Conservation (phyloP, 2,329 filamentous ascomycete species). For the Xylariaceae sp. region DNA sequence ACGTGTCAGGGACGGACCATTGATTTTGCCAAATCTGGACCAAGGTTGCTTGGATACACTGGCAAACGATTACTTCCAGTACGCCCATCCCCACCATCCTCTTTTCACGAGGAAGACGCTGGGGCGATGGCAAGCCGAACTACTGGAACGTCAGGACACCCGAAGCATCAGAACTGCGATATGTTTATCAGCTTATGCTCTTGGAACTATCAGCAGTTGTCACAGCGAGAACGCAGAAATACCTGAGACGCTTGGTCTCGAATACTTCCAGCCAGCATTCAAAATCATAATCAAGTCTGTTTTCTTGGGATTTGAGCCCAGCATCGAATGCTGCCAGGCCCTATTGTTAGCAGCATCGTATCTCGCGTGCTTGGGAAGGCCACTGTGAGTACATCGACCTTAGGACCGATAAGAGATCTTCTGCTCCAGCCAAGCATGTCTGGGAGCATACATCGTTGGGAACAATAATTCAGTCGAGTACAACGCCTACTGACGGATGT, state of each 20-base stretch:
- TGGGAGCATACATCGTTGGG: background rate
- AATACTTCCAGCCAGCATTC: constrained; percentile 34
- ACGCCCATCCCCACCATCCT: constrained; percentile 34
- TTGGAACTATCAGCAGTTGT: constrained; percentile 28
- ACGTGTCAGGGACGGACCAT: constrained; percentile 8
- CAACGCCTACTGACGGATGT: constrained; percentile 1
- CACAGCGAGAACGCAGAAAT: constrained; percentile 16
- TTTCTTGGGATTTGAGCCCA: constrained; percentile 32
- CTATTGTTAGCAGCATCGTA: constrained; percentile 36
- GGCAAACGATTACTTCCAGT: constrained; percentile 31
- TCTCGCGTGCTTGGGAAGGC: constrained; percentile 34
- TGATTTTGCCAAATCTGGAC: constrained; percentile 28
- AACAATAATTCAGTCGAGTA: background rate
- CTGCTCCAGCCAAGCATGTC: background rate
- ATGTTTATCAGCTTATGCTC: constrained; percentile 35
- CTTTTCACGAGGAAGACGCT: constrained; percentile 31
- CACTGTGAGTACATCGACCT: constrained; percentile 19
- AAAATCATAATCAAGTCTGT: constrained; percentile 32
- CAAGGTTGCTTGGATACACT: constrained; percentile 24
- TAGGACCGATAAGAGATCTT: background rate
- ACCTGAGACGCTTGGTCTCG: constrained; percentile 28
- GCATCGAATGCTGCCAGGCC: constrained; percentile 31
- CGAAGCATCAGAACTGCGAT: constrained; percentile 31
- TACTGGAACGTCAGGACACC: constrained; percentile 24
- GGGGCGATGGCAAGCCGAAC: constrained; percentile 24